Percentiles rank a stretch among this genome's conserved stretches.
These are phyloP conservation scores for Pelargonium citronellum DNA, from an alignment of 441 rosid genomes.

Conservation along the genomic window DNA sequence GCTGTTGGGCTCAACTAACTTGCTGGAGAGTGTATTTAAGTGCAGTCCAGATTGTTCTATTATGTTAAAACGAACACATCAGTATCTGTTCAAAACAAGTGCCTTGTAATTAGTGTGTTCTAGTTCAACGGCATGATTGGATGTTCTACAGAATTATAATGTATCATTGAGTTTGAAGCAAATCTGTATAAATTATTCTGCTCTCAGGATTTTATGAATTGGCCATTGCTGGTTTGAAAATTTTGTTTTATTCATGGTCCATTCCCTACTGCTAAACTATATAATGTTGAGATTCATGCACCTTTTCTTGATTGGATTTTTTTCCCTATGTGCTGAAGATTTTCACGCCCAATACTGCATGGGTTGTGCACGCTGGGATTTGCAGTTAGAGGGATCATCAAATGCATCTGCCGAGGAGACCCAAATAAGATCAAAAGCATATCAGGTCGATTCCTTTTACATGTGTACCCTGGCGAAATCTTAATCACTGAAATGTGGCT, in stretches of 20 bases:
- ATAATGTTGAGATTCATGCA: neutral
- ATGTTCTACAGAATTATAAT: no score
- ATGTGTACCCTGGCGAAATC: constrained; percentile 80
- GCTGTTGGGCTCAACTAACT: neutral
- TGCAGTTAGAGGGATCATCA: constrained; percentile 73
- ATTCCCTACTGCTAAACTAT: neutral
- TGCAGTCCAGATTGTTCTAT: neutral
- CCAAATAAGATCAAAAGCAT: constrained; percentile 52
- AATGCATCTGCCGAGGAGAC: constrained; percentile 68
- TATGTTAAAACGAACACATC: neutral
- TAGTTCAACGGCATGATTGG: neutral
- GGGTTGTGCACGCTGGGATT: constrained; percentile 86
- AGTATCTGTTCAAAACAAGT: neutral
- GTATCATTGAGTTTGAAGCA: no score
- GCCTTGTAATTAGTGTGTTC: neutral
- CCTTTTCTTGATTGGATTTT: constrained; percentile 20
- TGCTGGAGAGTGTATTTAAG: neutral
- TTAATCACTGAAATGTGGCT: constrained; percentile 83
- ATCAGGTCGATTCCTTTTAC: constrained; percentile 64
- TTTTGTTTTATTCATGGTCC: neutral
- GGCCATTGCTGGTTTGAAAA: neutral
- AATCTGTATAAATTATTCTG: neutral
- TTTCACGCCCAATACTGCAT: constrained; percentile 81
- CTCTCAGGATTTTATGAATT: neutral
- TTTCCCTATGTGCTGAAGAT: constrained; percentile 34